Evolutionary conservation across 2,329 filamentous ascomycete species (phyloP), one percentile per base, ranked within the genome.

Genomic region (Paecilomyces sp.): DNA sequence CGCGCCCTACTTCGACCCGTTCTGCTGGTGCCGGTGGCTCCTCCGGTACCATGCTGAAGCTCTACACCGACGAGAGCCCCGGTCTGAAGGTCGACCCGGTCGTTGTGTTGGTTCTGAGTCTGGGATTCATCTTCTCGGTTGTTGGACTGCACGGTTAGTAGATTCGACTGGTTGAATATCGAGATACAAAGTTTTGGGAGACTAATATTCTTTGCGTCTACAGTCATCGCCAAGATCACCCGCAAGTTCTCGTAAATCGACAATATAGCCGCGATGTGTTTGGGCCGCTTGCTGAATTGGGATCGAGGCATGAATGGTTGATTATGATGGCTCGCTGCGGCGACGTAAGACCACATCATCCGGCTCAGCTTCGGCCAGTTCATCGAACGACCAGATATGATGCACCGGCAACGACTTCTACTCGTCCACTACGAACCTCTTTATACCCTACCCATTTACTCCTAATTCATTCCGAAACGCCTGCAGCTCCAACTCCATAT

Each of bases 41-140:
- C 75, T 96, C 89, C 77, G 96, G 91, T 81, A 99, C 94, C 57
- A 99, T 99, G 94, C 83, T 99, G 81, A 93, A 92, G 79, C 88
- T 99, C 53, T 99, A 99, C 86, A 99, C 94, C 60, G 94, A 99
- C 75, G 94, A 99, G 82, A 96, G 91, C 66, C 94, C 94, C 61
- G 94, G 94, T 63, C 83, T 99, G 71, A 96, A 97, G 83, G 94
- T 99, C 66, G 94, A 99, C 77, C 94, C 94, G 24, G 94, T 99
- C 61, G 92, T 99, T 66, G 93, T 99, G 65, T 85, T 99, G 72
- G 94, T 97, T 67, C 84, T 99, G 69, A 96, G 91, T 72, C 86
- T 99, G 70, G 94, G 96, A 64, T 99, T 99, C 79, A 99, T 99
- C 79, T 97, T 99, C 82, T 94, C 90, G 73, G 94, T 99, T 73